A percentile compares a stretch with the other conserved stretches of the same genome.
Conservation (phyloP, 2,329 filamentous ascomycete genomes). For the Microsporum canis region DNA sequence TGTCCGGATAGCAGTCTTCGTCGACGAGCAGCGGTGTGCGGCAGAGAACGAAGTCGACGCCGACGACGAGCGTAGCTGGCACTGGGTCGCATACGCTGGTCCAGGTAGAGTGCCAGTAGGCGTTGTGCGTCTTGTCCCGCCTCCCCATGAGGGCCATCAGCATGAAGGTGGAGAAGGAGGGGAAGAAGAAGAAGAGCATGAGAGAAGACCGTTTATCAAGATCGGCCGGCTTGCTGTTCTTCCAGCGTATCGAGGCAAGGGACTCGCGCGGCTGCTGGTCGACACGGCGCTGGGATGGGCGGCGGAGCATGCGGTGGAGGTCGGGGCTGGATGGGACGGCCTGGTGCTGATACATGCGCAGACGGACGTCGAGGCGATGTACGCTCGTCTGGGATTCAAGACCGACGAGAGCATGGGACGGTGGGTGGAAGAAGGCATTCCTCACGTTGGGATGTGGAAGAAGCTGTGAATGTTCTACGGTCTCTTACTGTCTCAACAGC, state of each 20-base stretch:
- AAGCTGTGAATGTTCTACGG: constrained; percentile 17
- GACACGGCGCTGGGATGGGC: constrained; percentile 59
- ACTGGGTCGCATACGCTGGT: constrained; percentile 71
- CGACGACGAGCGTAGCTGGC: constrained; percentile 68
- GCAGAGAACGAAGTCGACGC: constrained; percentile 64
- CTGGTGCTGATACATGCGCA: constrained; percentile 73
- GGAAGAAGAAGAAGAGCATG: neutral
- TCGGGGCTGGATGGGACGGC: constrained; percentile 50
- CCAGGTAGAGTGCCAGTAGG: constrained; percentile 50
- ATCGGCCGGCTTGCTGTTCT: neutral
- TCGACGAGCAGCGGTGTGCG: constrained; percentile 45
- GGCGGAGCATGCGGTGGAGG: constrained; percentile 40
- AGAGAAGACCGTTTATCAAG: neutral
- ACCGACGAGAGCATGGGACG: constrained; percentile 60
- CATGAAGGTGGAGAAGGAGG: neutral
- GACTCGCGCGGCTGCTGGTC: constrained; percentile 51
- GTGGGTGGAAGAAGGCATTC: constrained; percentile 77
- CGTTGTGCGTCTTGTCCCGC: constrained; percentile 69
- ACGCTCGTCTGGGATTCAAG: constrained; percentile 61
- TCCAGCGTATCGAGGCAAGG: neutral
- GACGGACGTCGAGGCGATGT: constrained; percentile 51
- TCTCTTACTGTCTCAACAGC: neutral
- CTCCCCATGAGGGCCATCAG: constrained; percentile 38
- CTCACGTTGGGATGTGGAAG: constrained; percentile 76
- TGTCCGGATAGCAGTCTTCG: constrained; percentile 47